Percentiles rank a stretch among this genome's conserved stretches.
phyloP scores from a whole-genome alignment of 352 stramenopile species.

The Chrysophaeum taylorii region DNA sequence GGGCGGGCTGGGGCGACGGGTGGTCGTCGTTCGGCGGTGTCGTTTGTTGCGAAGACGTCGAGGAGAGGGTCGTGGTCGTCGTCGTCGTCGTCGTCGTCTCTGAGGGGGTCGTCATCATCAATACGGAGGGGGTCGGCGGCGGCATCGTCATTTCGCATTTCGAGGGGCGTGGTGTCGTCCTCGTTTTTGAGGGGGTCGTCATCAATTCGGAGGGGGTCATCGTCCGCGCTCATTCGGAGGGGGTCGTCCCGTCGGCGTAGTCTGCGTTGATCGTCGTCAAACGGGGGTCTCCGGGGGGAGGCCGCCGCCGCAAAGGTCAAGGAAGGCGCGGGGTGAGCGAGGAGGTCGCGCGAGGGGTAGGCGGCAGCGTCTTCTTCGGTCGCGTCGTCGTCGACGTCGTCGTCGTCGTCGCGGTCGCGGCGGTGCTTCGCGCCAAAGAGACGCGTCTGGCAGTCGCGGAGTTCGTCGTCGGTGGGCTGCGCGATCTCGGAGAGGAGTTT shows the following conservation, averaged over 20 bases:
- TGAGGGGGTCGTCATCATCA: background rate
- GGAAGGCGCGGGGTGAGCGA: no score
- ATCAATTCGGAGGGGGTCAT: background rate
- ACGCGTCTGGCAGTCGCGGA: background rate
- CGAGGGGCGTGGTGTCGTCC: no score
- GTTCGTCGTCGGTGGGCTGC: slow-evolving; percentile 5
- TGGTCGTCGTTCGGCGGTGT: no score
- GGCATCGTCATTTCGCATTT: background rate
- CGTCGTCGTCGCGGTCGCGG: background rate
- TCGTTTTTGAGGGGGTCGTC: no score
- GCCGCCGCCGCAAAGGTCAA: no score
- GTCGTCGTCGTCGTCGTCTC: background rate
- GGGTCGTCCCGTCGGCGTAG: background rate
- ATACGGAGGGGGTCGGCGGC: background rate
- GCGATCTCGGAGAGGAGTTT: background rate
- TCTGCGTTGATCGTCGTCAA: background rate
- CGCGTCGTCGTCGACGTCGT: background rate
- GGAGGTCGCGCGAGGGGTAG: background rate
- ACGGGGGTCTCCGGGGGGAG: no score
- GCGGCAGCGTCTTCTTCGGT: background rate
- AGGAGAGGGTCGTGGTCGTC: background rate
- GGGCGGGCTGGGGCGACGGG: no score
- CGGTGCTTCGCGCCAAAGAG: background rate
- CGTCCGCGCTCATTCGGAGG: background rate
- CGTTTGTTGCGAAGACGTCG: no score